These are phyloP conservation scores for Populus trichocarpa DNA, from an alignment of 441 rosid species.

Conservation along the genomic window DNA sequence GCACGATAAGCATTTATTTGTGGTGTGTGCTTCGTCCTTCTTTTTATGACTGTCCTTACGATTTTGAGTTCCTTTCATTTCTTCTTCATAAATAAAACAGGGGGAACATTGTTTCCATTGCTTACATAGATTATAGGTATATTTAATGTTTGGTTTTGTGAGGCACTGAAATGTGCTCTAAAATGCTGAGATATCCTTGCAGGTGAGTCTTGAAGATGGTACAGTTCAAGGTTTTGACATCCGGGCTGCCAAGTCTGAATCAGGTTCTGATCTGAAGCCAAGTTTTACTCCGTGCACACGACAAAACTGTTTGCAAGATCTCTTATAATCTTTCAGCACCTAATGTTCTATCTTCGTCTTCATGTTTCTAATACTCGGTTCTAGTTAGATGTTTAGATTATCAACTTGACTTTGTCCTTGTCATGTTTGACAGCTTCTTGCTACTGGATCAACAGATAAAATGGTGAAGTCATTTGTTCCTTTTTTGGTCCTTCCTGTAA, in stretches of 20 bases:
- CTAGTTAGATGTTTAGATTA: neutral
- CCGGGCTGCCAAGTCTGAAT: too few relatives aligned
- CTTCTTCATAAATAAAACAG: too few relatives aligned
- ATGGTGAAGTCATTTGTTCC: slow-evolving; percentile 22
- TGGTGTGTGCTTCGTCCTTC: slow-evolving; percentile 48
- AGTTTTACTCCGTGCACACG: neutral
- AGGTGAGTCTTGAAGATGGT: too few relatives aligned
- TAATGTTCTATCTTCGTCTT: slow-evolving; percentile 12
- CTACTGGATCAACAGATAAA: slow-evolving; percentile 61
- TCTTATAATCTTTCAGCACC: slow-evolving; percentile 49
- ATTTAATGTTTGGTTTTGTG: too few relatives aligned
- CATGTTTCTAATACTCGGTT: neutral
- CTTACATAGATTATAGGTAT: too few relatives aligned
- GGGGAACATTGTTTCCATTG: too few relatives aligned
- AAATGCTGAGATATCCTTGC: too few relatives aligned
- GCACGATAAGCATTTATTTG: slow-evolving; percentile 68
- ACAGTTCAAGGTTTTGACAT: too few relatives aligned
- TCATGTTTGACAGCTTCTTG: slow-evolving; percentile 33
- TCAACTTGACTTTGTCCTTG: neutral
- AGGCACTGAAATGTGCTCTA: too few relatives aligned
- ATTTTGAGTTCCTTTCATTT: neutral
- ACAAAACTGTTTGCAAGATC: slow-evolving; percentile 63
- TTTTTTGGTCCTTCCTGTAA: neutral
- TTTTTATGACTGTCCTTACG: neutral
- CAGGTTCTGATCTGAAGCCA: too few relatives aligned